Evolutionary conservation across 305 asterid genomes (phyloP).

Genomic region (Solanum chacoense): DNA sequence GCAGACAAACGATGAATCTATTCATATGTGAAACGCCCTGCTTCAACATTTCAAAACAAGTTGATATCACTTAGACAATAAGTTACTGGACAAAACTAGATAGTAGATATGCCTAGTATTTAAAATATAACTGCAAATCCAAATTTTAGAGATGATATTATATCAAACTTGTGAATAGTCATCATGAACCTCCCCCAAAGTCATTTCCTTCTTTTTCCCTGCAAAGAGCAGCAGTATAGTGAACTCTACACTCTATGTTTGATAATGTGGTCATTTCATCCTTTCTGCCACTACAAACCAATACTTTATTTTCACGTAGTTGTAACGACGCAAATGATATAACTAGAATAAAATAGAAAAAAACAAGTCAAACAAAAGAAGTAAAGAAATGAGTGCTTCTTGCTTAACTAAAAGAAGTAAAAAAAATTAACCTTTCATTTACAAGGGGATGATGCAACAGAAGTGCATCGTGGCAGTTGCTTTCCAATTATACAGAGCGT

Average conservation of each 20-base stretch:
- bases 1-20: not conserved
- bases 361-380: not conserved
- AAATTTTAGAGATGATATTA: not conserved
- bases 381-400: not conserved
- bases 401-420: not conserved
- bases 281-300: not conserved
- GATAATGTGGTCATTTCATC: not conserved
- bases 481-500: constrained; percentile 31
- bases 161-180: not conserved
- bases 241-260: not conserved
- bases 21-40: not conserved
- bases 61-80: not conserved
- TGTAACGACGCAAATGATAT: not conserved
- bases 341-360: not conserved
- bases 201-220: not conserved
- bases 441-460: constrained; percentile 27
- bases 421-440: constrained; percentile 18
- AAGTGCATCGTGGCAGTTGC: constrained; percentile 16
- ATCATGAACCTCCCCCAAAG: not conserved
- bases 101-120: not conserved
- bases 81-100: not conserved
- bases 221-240: not conserved
- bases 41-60: not conserved
- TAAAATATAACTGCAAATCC: not conserved
- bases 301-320: not conserved